phyloP scores from a whole-genome alignment of 208 protist genomes.

The Crithidia expoeki region DNA sequence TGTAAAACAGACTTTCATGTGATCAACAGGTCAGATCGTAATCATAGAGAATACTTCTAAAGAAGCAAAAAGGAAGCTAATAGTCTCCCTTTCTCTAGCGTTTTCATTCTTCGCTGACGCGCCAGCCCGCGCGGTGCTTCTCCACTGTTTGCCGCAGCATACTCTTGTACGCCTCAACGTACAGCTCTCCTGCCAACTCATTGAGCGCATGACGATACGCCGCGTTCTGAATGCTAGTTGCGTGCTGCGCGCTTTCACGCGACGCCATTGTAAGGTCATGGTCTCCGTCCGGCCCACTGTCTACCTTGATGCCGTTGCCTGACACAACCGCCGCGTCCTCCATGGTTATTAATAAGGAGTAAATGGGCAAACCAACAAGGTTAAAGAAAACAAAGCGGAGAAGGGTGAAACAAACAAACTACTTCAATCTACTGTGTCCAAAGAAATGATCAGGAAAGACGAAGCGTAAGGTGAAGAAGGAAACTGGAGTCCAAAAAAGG shows the following conservation, averaged over 20 bases:
- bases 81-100: not conserved
- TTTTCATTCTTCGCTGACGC: not conserved
- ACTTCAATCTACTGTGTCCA: too few species aligned
- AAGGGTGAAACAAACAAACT: too few species aligned
- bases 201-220: constrained; percentile 71
- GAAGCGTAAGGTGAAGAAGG: not conserved
- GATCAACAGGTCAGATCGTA: too few species aligned
- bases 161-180: constrained; percentile 55
- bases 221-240: constrained; percentile 50
- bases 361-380: constrained; percentile 1
- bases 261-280: constrained; percentile 65
- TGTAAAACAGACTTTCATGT: too few species aligned
- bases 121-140: constrained; percentile 18
- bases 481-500: too few species aligned
- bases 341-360: too few species aligned
- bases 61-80: not conserved
- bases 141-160: constrained; percentile 26
- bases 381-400: constrained; percentile 35
- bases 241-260: constrained; percentile 55
- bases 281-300: constrained; percentile 31
- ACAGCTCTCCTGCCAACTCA: constrained; percentile 78
- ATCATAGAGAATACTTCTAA: too few species aligned
- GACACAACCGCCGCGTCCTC: not conserved
- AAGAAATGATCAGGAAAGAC: too few species aligned
- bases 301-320: not conserved